Evolutionary conservation across 2,329 filamentous ascomycete species (phyloP), one percentile per base, ranked within the genome.

Genomic region (Monilinia polystroma): DNA sequence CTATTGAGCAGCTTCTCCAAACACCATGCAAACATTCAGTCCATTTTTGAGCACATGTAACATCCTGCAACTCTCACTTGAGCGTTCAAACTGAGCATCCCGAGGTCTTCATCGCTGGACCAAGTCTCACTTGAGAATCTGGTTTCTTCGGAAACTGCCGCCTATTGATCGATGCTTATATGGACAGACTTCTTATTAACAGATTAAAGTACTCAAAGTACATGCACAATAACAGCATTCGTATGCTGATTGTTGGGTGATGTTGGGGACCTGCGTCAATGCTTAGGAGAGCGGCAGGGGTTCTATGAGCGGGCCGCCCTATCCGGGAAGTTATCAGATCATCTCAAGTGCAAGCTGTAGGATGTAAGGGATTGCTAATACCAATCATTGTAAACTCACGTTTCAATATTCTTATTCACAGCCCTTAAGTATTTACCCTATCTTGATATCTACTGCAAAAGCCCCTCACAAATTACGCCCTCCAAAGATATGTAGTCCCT

Each of bases 361-460:
- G 29, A 20, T 35, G 38, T 14, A 41, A 49, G 20, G 43, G 35
- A 35, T 35, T 38, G 10, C 1, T 12, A 26, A 16, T 10, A 51
- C 4, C 20, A 38, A 20, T 18, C 32, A 59, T n/a, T 51, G 43
- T 8, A 41, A 41, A 52, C 20, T 38, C 38, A 32, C n/a, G 12
- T 60, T 29, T 35, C n/a, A 43, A 53, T 52, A 45, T 60, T 45
- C 38, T 32, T 45, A 66, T 29, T 38, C 41, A 32, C 47, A 54
- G 14, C 47, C 26, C n/a, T 53, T 6, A 16, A 20, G 5, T 66
- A 66, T 62, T 32, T 62, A 62, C 56, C 55, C 47, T 38, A 38
- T 60, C 12, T 51, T 23, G 26, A 26, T 62, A 14, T 16, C 56
- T 54, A 54, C 47, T 62, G 56, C 47, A 62, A 60, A 66, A 51